Conservation (phyloP, 2,329 filamentous ascomycete genomes). For the Neospermospora avenae region DNA sequence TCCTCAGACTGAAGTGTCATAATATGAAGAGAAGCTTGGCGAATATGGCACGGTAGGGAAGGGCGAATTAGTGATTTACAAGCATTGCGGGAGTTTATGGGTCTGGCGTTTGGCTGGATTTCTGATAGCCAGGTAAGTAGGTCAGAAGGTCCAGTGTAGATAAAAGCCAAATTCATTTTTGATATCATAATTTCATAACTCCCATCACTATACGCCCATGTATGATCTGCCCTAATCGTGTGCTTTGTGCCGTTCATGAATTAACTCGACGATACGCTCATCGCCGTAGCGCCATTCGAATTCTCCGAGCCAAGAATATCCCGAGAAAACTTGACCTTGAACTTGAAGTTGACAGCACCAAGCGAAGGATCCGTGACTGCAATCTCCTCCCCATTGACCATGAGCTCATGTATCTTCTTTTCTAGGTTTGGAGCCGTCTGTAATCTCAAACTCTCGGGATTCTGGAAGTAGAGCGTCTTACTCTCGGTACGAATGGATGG, state of each 20-base stretch:
- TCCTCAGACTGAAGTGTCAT: slow-evolving; percentile 81
- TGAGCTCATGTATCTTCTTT: slow-evolving; percentile 72
- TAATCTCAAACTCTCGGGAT: slow-evolving; percentile 75
- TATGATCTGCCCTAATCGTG: not conserved
- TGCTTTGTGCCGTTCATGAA: not conserved
- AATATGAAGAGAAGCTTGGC: slow-evolving; percentile 66
- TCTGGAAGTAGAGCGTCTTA: slow-evolving; percentile 88
- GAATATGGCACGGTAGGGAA: slow-evolving; percentile 8
- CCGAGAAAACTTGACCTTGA: slow-evolving; percentile 31
- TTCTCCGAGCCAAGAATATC: slow-evolving; percentile 7
- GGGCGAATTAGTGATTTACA: slow-evolving; percentile 4
- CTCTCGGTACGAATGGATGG: slow-evolving; percentile 78
- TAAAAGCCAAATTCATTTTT: slow-evolving; percentile 17
- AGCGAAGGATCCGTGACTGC: slow-evolving; percentile 93
- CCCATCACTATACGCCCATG: not conserved
- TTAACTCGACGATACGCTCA: not conserved
- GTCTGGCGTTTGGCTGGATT: slow-evolving; percentile 30
- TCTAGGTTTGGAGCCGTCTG: slow-evolving; percentile 79
- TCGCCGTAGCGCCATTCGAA: not conserved
- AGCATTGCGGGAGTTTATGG: slow-evolving; percentile 34
- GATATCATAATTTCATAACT: slow-evolving; percentile 12
- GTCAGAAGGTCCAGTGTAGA: slow-evolving; percentile 13
- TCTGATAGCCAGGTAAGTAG: slow-evolving; percentile 17
- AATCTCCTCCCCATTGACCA: slow-evolving; percentile 81
- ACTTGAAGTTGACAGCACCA: slow-evolving; percentile 42